phyloP scores from a whole-genome alignment of 208 protist species.

The Leishmania tarentolae region DNA sequence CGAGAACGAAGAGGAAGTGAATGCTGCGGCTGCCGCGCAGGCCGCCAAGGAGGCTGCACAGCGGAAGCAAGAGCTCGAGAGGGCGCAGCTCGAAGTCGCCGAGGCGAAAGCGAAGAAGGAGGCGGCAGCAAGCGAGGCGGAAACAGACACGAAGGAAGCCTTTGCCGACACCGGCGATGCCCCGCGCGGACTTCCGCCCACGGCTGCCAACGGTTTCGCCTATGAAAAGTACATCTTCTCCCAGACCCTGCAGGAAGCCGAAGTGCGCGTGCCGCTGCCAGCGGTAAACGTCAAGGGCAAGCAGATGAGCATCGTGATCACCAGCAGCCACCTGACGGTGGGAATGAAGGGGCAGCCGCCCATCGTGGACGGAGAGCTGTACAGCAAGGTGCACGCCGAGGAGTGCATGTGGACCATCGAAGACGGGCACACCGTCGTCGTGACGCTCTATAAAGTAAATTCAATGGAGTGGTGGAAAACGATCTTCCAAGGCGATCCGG shows the following conservation, averaged over 20 bases:
- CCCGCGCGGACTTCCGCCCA: slow-evolving; percentile 85
- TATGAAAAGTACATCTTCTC: slow-evolving; percentile 90
- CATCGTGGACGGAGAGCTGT: slow-evolving; percentile 88
- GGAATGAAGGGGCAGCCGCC: slow-evolving; percentile 82
- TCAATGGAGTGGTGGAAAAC: slow-evolving; percentile 94
- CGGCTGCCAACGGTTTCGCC: slow-evolving; percentile 84
- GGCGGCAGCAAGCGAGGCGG: slow-evolving; percentile 39
- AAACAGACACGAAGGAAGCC: slow-evolving; percentile 23
- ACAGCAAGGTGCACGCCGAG: slow-evolving; percentile 63
- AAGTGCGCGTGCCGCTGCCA: slow-evolving; percentile 88
- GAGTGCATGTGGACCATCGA: slow-evolving; percentile 95
- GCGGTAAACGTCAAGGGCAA: slow-evolving; percentile 66
- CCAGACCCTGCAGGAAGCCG: slow-evolving; percentile 87
- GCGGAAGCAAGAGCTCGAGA: slow-evolving; percentile 62
- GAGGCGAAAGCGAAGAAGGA: slow-evolving; percentile 43
- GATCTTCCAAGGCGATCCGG: slow-evolving; percentile 81
- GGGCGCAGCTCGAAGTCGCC: slow-evolving; percentile 44
- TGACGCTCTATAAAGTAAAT: slow-evolving; percentile 91
- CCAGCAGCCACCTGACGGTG: slow-evolving; percentile 62
- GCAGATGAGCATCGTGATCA: slow-evolving; percentile 82
- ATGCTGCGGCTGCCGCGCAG: slow-evolving; percentile 46
- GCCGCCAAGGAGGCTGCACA: slow-evolving; percentile 54
- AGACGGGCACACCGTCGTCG: slow-evolving; percentile 80
- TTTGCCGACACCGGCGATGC: slow-evolving; percentile 55
- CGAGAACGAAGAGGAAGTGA: slow-evolving; percentile 65